Evolutionary conservation across 164 flowering plant genomes (phyloP).

Genomic region (Nelumbo lutea): DNA sequence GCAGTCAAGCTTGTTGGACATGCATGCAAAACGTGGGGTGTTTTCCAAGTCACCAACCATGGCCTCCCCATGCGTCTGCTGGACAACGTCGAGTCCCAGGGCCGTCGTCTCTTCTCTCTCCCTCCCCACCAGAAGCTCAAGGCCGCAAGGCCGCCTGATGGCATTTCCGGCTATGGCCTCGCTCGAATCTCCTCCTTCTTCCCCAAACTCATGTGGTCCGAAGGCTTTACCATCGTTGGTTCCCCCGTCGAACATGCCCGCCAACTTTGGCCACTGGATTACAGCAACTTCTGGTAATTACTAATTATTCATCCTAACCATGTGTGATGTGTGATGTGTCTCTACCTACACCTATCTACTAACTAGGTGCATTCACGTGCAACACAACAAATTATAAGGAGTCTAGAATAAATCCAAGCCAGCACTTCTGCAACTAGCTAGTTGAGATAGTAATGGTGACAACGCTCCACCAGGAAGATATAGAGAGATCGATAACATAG

Average conservation of each 20-base stretch:
- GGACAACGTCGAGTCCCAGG: conserved; percentile 33
- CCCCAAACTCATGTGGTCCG: conserved; percentile 77
- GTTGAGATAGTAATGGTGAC: not conserved
- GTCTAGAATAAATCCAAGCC: not conserved
- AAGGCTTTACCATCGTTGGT: conserved; percentile 79
- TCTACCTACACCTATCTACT: not conserved
- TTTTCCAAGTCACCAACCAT: conserved; percentile 69
- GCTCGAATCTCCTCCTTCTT: conserved; percentile 71
- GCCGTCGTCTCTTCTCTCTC: conserved; percentile 49
- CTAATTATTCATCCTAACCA: no score
- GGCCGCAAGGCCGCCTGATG: conserved; percentile 57
- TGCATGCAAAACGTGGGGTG: conserved; percentile 88
- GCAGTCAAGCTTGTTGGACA: conserved; percentile 41
- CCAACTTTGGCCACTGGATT: conserved; percentile 71
- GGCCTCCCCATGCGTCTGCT: conserved; percentile 44
- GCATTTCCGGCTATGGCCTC: conserved; percentile 66
- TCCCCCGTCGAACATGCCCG: conserved; percentile 68
- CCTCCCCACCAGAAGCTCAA: conserved; percentile 66
- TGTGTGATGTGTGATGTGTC: no score
- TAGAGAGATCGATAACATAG: not conserved
- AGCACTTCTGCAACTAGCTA: not conserved
- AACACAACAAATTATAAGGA: not conserved
- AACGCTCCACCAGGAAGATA: not conserved
- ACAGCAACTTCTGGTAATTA: conserved; percentile 56
- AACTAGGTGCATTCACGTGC: conserved; percentile 16